Percentiles rank a stretch among this genome's conserved stretches.
phyloP scores from a whole-genome alignment of 805 yeast genomes.

The Sugiyamaella valdiviana region DNA sequence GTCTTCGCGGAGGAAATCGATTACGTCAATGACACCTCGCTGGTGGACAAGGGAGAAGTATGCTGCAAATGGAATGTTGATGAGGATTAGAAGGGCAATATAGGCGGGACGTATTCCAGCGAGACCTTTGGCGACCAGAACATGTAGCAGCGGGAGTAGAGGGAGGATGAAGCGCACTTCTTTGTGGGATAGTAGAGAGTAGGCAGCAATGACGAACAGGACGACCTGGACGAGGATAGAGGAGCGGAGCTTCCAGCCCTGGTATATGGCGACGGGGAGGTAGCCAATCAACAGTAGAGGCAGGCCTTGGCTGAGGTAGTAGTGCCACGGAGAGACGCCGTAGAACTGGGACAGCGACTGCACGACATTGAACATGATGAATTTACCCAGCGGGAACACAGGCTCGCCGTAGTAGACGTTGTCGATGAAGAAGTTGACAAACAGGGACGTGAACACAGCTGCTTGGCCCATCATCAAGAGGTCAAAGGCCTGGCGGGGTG shows the following conservation, averaged over 20 bases:
- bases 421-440: constrained; percentile 45
- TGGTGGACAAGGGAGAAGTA: constrained; percentile 71
- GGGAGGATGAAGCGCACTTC: constrained; percentile 89
- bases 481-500: constrained; percentile 11
- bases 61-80: constrained; percentile 41
- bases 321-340: constrained; percentile 80
- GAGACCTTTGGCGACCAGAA: constrained; percentile 43
- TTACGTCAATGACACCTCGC: constrained; percentile 72
- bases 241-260: constrained; percentile 28
- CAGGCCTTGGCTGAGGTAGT: constrained; percentile 74
- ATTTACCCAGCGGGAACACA: constrained; percentile 60
- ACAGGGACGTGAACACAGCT: constrained; percentile 29
- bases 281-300: constrained; percentile 68
- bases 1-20: constrained; percentile 44
- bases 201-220: constrained; percentile 43
- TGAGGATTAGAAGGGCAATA: constrained; percentile 20
- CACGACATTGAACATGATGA: constrained; percentile 70
- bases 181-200: constrained; percentile 72
- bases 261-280: constrained; percentile 54
- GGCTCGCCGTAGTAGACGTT: constrained; percentile 46
- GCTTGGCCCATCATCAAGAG: constrained; percentile 23
- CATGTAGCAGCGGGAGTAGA: constrained; percentile 64
- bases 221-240: constrained; percentile 29
- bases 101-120: constrained; percentile 4
- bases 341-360: constrained; percentile 72